Conservation (phyloP, 78 protist genomes). For the Chrysochromulina parva region DNA sequence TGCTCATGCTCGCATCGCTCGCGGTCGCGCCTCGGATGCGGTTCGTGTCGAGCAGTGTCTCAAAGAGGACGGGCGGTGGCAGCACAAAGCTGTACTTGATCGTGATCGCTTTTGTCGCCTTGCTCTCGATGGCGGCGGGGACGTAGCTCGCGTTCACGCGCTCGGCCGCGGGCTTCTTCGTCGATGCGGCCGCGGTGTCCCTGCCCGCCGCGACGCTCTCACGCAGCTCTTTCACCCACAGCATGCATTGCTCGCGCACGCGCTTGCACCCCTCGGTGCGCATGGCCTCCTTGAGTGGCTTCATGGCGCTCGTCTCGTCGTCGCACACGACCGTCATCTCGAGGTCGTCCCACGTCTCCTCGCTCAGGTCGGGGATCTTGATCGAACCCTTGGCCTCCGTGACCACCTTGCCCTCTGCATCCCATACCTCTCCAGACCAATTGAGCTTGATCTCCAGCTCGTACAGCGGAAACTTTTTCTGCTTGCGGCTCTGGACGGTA, state of each 20-base stretch:
- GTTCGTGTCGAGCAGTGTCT: background rate
- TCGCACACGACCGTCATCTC: constrained; percentile 7
- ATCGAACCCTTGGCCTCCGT: background rate
- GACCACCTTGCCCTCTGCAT: background rate
- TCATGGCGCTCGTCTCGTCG: background rate
- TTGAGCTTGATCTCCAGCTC: background rate
- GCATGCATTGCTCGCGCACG: background rate
- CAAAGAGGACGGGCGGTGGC: background rate
- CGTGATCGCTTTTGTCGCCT: background rate
- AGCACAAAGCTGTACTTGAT: background rate
- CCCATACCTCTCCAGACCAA: background rate
- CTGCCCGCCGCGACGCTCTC: background rate
- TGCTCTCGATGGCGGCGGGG: background rate
- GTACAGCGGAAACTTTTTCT: background rate
- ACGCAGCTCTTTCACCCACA: background rate
- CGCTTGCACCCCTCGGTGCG: background rate
- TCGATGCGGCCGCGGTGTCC: background rate
- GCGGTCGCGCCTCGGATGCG: constrained; percentile 20
- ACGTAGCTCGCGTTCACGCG: background rate
- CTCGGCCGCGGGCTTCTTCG: background rate
- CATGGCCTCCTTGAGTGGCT: background rate
- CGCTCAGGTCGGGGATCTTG: background rate
- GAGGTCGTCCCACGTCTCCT: constrained; percentile 1
- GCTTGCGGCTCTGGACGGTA: constrained; percentile 22
- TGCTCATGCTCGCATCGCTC: background rate